phyloP scores from a whole-genome alignment of 2,329 filamentous ascomycete species.

The Paradendryphiella salina region DNA sequence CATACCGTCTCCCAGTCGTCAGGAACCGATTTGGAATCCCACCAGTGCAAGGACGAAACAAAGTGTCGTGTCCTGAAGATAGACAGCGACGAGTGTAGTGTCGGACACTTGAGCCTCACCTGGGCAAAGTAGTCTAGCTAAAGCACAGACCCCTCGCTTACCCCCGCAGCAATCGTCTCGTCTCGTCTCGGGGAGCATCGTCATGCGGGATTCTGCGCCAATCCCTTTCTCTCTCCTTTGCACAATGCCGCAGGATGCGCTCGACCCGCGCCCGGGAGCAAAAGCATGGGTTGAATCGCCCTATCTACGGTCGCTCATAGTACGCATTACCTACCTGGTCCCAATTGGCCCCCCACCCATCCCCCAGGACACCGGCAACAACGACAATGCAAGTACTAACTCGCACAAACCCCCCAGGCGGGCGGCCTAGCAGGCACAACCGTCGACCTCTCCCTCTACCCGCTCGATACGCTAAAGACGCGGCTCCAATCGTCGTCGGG shows the following conservation, averaged over 20 bases:
- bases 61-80: neutral
- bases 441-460: conserved; percentile 94
- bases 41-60: too few species aligned
- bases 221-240: neutral
- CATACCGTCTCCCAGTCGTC: neutral
- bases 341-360: neutral
- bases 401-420: conserved; percentile 57
- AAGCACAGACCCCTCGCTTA: conserved; percentile 28
- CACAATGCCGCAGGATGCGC: conserved; percentile 37
- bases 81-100: neutral
- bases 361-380: too few species aligned
- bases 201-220: conserved; percentile 16
- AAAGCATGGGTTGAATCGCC: conserved; percentile 51
- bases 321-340: conserved; percentile 29
- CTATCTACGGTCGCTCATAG: conserved; percentile 53
- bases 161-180: neutral
- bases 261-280: conserved; percentile 27
- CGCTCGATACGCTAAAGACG: conserved; percentile 98
- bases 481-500: conserved; percentile 81
- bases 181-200: neutral
- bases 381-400: neutral
- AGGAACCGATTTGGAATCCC: too few species aligned
- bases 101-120: too few species aligned
- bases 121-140: conserved; percentile 12
- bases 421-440: conserved; percentile 92